These are phyloP conservation scores for Penicilliopsis zonata DNA, from an alignment of 495 filamentous ascomycete genomes.

Conservation along the genomic window DNA sequence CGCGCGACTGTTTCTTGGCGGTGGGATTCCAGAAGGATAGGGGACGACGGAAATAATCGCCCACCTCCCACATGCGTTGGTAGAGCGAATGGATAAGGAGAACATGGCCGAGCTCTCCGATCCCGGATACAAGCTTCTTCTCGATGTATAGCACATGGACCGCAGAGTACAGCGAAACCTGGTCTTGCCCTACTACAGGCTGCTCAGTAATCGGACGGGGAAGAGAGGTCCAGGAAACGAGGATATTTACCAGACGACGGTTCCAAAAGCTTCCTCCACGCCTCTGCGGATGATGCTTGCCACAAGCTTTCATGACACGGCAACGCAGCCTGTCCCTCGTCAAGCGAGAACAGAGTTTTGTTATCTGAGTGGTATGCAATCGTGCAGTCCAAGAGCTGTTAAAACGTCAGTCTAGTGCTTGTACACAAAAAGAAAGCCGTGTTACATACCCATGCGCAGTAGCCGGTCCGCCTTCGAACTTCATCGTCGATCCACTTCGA, in stretches of 20 bases:
- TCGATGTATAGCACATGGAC: constrained; percentile 38
- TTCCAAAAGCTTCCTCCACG: constrained; percentile 25
- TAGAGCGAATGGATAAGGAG: constrained; percentile 39
- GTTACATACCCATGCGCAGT: constrained; percentile 31
- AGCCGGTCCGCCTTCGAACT: constrained; percentile 25
- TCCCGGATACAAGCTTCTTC: constrained; percentile 27
- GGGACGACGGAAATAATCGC: constrained; percentile 30
- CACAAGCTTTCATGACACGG: constrained; percentile 36
- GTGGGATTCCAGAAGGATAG: constrained; percentile 39
- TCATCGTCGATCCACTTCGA: constrained; percentile 22
- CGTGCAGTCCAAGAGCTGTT: constrained; percentile 34
- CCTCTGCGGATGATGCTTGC: constrained; percentile 23
- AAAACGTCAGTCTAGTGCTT: constrained; percentile 3
- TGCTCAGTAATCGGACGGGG: constrained; percentile 3
- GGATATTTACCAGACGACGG: constrained; percentile 14
- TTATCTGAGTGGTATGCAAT: constrained; percentile 28
- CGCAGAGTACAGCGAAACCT: constrained; percentile 30
- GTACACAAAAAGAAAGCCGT: not conserved
- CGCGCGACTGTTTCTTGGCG: constrained; percentile 29
- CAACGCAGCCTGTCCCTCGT: constrained; percentile 29
- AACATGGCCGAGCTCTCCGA: constrained; percentile 36
- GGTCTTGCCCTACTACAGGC: constrained; percentile 9
- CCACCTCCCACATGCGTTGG: constrained; percentile 40
- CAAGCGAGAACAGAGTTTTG: constrained; percentile 23
- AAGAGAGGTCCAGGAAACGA: not conserved